phyloP scores from a whole-genome alignment of 495 filamentous ascomycete species.

The Penicillium mononematosum region DNA sequence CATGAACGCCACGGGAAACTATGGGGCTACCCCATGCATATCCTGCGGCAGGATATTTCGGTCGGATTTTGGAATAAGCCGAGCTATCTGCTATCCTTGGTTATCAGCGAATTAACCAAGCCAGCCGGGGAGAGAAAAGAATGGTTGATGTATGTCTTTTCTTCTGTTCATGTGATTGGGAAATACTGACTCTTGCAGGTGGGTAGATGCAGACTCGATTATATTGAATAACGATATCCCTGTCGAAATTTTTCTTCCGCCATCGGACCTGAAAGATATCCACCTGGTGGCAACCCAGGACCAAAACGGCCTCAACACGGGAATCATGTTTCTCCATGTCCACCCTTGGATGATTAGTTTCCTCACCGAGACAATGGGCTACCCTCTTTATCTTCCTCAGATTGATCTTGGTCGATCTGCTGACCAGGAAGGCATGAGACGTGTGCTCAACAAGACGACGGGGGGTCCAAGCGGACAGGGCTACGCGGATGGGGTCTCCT shows the following conservation, averaged over 20 bases:
- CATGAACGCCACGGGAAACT: conserved; percentile 38
- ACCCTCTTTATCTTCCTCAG: conserved; percentile 30
- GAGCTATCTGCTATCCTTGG: conserved; percentile 39
- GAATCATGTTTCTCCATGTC: conserved; percentile 39
- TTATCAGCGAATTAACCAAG: conserved; percentile 45
- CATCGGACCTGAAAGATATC: conserved; percentile 37
- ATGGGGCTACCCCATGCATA: conserved; percentile 41
- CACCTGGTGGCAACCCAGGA: conserved; percentile 40
- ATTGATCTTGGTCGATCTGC: conserved; percentile 29
- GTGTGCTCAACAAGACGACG: conserved; percentile 27
- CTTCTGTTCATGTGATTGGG: conserved; percentile 24
- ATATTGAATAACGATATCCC: conserved; percentile 44
- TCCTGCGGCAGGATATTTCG: conserved; percentile 37
- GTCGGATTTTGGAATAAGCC: conserved; percentile 44
- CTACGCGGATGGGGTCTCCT: conserved; percentile 28
- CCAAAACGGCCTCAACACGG: conserved; percentile 34
- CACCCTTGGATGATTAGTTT: conserved; percentile 41
- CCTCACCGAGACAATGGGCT: conserved; percentile 35
- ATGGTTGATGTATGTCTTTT: conserved; percentile 43
- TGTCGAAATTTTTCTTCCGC: conserved; percentile 46
- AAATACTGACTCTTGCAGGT: conserved; percentile 27
- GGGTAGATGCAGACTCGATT: conserved; percentile 44
- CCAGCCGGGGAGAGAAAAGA: conserved; percentile 34
- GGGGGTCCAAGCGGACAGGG: conserved; percentile 20
- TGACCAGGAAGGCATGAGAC: conserved; percentile 37